Evolutionary conservation across 495 filamentous ascomycete genomes (phyloP), one percentile per base, ranked within the genome.

Genomic region (Talaromyces liani): DNA sequence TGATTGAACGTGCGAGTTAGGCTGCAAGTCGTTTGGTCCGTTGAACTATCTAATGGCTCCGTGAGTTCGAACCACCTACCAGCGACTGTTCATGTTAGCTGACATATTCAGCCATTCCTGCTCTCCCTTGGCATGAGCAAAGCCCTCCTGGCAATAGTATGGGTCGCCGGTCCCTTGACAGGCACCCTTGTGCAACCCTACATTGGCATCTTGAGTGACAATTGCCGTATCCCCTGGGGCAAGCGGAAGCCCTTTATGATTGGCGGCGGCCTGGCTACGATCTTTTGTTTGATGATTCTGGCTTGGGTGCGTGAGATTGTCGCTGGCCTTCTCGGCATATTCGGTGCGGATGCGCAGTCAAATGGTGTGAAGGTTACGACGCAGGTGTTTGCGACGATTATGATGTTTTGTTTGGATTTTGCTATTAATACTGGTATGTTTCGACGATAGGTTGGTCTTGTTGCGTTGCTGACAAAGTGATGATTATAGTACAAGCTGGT

Each of bases 11-110:
- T 16, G 14, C 39, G 39, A 45, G 8, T 58, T 6, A 14, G 91
- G 27, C 79, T 97, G 64, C 92, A 96, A 73, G 87, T 97, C 69
- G 91, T 91, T n/a, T 97, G 93, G 93, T 89, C 91, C 7, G 91
- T 94, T 47, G 92, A 96, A 71, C 76, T 93, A 60, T 93, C 91
- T 58, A 89, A 93, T 77, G 91, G 91, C 66, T 93, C 92, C 47
- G 83, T 85, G 74, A 63, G 84, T 57, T 14, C 12, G 2, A 10
- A 34, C 12, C 49, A 7, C 59, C 16, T 20, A 0, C 36, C n/a
- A 36, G 36, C 16, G 12, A 24, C 22, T 16, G 14, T 41, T 56
- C 36, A 6, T 16, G 10, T 31, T 31, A 9, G 22, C 29, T 56
- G 53, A 14, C 25, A 41, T 24, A 25, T 6, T 61, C 69, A 85